These are phyloP conservation scores for Spathaspora passalidarum DNA, from an alignment of 805 yeast genomes.

Conservation along the genomic window DNA sequence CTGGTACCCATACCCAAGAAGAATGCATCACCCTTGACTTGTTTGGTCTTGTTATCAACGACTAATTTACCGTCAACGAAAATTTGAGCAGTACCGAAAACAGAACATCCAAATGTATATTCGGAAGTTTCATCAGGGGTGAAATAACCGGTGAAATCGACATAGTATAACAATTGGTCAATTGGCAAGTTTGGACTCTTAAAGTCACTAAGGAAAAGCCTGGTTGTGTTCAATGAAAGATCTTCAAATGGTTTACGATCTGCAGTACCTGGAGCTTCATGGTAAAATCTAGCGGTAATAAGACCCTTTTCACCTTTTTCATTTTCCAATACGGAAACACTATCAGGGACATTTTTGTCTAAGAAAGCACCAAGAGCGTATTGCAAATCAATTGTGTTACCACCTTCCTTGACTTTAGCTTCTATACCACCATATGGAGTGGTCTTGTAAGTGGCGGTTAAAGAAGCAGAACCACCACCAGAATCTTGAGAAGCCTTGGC, in stretches of 20 bases:
- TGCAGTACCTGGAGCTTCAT: conserved; percentile 14
- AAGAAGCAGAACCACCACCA: conserved; percentile 64
- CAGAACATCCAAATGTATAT: conserved; percentile 51
- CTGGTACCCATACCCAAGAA: conserved; percentile 53
- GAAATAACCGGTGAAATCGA: conserved; percentile 42
- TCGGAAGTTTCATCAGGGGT: conserved; percentile 46
- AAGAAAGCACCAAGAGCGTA: conserved; percentile 32
- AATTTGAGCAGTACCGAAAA: conserved; percentile 53
- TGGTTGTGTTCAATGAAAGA: conserved; percentile 18
- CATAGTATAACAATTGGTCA: conserved; percentile 33
- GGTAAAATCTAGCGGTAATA: conserved; percentile 16
- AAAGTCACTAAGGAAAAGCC: conserved; percentile 22
- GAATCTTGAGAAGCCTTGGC: conserved; percentile 48
- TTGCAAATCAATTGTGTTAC: conserved; percentile 17
- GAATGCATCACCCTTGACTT: conserved; percentile 47
- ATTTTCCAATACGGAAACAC: conserved; percentile 17
- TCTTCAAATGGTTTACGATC: conserved; percentile 16
- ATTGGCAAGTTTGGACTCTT: conserved; percentile 16
- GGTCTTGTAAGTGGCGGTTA: conserved; percentile 45
- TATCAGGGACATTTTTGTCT: conserved; percentile 29
- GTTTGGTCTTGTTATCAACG: conserved; percentile 55
- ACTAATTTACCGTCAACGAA: conserved; percentile 51
- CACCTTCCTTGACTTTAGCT: conserved; percentile 23
- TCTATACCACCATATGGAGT: conserved; percentile 49
- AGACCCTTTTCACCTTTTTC: conserved; percentile 21